Base-by-base conservation (phyloP, 495 filamentous ascomycete species). In the Mytilinidion resinicola region DNA sequence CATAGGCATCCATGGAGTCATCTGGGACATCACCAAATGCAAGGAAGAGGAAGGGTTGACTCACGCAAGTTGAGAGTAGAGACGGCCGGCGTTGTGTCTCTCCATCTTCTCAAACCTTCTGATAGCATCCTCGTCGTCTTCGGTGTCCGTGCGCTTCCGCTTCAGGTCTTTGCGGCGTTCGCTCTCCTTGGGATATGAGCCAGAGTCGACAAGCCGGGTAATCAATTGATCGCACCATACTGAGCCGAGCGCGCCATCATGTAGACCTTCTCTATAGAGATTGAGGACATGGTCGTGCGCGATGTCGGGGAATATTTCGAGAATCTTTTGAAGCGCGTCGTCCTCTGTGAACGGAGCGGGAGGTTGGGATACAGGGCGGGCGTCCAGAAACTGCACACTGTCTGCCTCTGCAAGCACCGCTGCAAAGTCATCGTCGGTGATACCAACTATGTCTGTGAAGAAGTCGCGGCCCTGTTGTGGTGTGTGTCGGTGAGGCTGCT, bases 281-380 rank as follows among this genome's bases (percentile, higher is more conserved):
- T 48, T 38, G 15, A 59, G 39, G 19, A 71, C 69, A 53, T 73
- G 55, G 10, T 74, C 64, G 37, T 67, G 60, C 17, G 55, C 47
- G 43, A 74, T 70, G 43, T 73, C 68, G 19, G 71, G 71, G 44
- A 74, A 67, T 19, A 74, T 65, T 38, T 71, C 66, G 3, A 71
- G 55, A 20, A 74, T 55, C 10, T 59, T 52, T 48, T 67, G 63
- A n/a, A 73, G 55, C 43, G 67, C 71, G 10, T 51, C 43, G 3
- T 65, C 63, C 42, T 60, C 66, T 10, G 50, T 62, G 47, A 68
- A 35, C 5, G 25, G 25, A 17, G 51, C 51, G 20, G 30, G 17
- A 46, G 34, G n/a, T 33, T n/a, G 36, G 33, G 19, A 34, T 55
- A 15, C 38, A 33, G 50, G 19, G 15, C 19, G 12, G 9, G 50